Conservation (phyloP, 371 early-diverging fungal species). For the Lichtheimia hyalospora region DNA sequence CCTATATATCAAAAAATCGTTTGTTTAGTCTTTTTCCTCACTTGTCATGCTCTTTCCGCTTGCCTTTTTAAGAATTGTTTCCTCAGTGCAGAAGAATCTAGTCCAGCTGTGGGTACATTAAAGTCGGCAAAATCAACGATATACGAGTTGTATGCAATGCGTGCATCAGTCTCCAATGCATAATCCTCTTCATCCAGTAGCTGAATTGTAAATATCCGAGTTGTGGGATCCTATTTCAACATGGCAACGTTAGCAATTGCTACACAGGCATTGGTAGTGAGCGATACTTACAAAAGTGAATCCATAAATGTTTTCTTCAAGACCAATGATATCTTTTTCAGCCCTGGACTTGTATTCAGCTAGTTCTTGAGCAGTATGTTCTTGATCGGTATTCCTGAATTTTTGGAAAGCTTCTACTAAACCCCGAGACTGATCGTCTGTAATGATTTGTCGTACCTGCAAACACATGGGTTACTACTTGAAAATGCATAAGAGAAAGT, state of each 20-base stretch:
- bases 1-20: slow-evolving; percentile 1
- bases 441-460: slow-evolving; percentile 16
- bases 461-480: not conserved
- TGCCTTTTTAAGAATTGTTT: slow-evolving; percentile 66
- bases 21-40: not conserved
- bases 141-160: slow-evolving; percentile 87
- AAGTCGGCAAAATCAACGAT: slow-evolving; percentile 81
- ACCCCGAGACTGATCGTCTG: slow-evolving; percentile 18
- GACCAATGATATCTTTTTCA: slow-evolving; percentile 58
- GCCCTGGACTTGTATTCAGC: slow-evolving; percentile 69
- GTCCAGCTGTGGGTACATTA: slow-evolving; percentile 65
- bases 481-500: not conserved
- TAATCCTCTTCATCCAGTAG: slow-evolving; percentile 78
- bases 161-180: slow-evolving; percentile 40
- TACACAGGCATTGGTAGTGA: not conserved
- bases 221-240: slow-evolving; percentile 42
- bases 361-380: slow-evolving; percentile 13
- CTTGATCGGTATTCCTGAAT: slow-evolving; percentile 14
- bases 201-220: slow-evolving; percentile 71
- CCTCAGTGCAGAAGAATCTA: slow-evolving; percentile 39
- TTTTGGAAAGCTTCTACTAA: slow-evolving; percentile 27
- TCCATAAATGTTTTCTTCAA: slow-evolving; percentile 75
- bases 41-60: not conserved
- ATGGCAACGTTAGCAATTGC: not conserved
- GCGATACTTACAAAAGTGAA: slow-evolving; percentile 69